Percentiles rank a stretch among this genome's conserved stretches.
Evolutionary conservation across 2,329 filamentous ascomycete genomes (phyloP).

Genomic region (Fusarium fracticaudum): DNA sequence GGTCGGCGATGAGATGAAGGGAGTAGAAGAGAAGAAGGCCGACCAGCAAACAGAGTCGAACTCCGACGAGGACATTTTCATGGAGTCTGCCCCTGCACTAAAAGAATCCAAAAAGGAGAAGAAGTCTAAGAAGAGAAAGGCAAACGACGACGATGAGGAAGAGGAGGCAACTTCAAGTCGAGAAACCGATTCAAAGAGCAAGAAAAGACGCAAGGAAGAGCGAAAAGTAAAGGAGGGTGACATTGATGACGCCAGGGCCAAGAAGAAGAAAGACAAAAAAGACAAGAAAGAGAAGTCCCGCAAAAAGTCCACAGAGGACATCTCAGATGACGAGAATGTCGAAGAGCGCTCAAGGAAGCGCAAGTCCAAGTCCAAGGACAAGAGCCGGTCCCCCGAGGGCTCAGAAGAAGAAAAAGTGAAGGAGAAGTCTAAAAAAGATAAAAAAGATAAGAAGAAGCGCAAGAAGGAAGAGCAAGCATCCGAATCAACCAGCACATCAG

Average conservation of each 20-base stretch:
- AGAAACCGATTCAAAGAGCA: constrained; percentile 49
- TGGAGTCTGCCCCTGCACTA: constrained; percentile 32
- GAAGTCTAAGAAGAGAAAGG: constrained; percentile 62
- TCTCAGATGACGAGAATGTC: constrained; percentile 36
- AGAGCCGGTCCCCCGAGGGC: constrained; percentile 41
- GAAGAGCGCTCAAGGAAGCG: constrained; percentile 47
- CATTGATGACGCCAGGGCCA: constrained; percentile 33
- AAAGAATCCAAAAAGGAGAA: constrained; percentile 53
- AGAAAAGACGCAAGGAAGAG: constrained; percentile 51
- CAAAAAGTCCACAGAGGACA: constrained; percentile 33
- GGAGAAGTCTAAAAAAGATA: constrained; percentile 53
- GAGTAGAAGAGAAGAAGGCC: constrained; percentile 36
- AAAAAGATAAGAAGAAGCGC: constrained; percentile 60
- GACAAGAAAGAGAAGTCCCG: constrained; percentile 54
- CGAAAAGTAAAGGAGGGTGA: constrained; percentile 46
- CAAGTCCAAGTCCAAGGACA: constrained; percentile 46
- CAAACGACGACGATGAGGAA: constrained; percentile 50
- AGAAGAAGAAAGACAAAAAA: constrained; percentile 51
- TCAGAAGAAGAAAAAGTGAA: constrained; percentile 43
- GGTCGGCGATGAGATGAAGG: constrained; percentile 65
- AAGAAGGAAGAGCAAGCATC: constrained; percentile 53
- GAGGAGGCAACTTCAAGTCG: constrained; percentile 44
- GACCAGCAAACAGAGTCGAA: constrained; percentile 16
- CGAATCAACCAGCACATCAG: constrained; percentile 25
- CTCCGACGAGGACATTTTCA: constrained; percentile 32